Evolutionary conservation across 495 filamentous ascomycete species (phyloP), one percentile per base, ranked within the genome.

Genomic region (Lepraria neglecta): DNA sequence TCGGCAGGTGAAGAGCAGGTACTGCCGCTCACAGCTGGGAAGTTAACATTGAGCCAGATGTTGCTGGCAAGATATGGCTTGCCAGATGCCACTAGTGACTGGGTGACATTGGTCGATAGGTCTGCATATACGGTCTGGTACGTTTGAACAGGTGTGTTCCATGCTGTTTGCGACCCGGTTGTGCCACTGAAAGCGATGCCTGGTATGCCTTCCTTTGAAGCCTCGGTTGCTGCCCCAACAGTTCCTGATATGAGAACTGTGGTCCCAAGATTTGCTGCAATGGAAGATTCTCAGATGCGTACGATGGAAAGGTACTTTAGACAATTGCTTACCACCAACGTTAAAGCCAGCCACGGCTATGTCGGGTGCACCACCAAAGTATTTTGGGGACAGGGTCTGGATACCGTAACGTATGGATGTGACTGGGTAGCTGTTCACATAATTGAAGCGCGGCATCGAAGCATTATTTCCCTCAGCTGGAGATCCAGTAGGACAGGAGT

Each of bases 31-130:
- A 83, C 77, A 12, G 72, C 70, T 3, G 80, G 79, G 67, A 83
- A 87, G 69, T 89, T 88, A 56, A 88, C 83, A 61, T 87, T 88
- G 51, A 89, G 75, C 77, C 77, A 89, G 14, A 80, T 74, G 50
- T 78, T 73, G 0, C 70, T 60, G 0, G 84, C 84, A 1, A 87
- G 74, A 58, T 84, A 87, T 0, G 86, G 86, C 12, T 69, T 73
- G n/a, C 82, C 83, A 10, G 80, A 74, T 10, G 66, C 72, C 2
- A 85, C 54, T 9, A 87, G 58, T 0, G 71, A 71, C 21, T 84
- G 71, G 9, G 80, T 83, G 3, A 89, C 60, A 40, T 79, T 82
- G 17, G 77, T 73, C 6, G 86, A 77, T 4, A 87, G 74, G 53
- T 84, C 75, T 2, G 84, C 84, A 63, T 88, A 87, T 11, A 87